Evolutionary conservation across 2,329 filamentous ascomycete genomes (phyloP).

Genomic region (Ophiocordyceps camponoti-floridani): DNA sequence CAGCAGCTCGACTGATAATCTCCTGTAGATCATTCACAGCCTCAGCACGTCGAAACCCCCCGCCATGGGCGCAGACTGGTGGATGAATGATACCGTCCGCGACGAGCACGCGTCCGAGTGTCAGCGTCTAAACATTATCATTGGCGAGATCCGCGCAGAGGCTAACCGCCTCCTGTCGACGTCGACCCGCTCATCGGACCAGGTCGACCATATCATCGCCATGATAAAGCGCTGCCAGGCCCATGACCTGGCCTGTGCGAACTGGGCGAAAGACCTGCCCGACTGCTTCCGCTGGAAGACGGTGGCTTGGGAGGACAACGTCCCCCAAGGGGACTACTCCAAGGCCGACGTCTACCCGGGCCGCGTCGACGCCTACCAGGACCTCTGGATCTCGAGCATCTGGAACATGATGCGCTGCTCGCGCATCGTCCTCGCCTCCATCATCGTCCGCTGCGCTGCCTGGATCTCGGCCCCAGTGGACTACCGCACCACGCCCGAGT

Average conservation of each 20-base stretch:
- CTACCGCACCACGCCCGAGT: constrained; percentile 44
- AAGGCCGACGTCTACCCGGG: constrained; percentile 41
- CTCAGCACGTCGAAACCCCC: constrained; percentile 34
- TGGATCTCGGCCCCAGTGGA: constrained; percentile 43
- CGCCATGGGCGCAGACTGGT: constrained; percentile 38
- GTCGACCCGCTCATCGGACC: constrained; percentile 26
- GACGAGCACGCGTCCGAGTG: constrained; percentile 28
- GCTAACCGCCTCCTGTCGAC: constrained; percentile 30
- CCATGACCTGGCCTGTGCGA: constrained; percentile 31
- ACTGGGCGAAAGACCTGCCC: constrained; percentile 32
- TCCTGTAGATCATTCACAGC: constrained; percentile 33
- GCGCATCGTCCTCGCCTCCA: constrained; percentile 34
- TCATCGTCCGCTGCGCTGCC: constrained; percentile 39
- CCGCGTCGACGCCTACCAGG: constrained; percentile 38
- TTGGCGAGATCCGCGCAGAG: constrained; percentile 36
- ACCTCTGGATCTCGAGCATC: constrained; percentile 39
- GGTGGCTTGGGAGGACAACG: constrained; percentile 37
- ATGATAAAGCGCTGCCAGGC: constrained; percentile 32
- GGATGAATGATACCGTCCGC: constrained; percentile 33
- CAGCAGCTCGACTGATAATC: not conserved
- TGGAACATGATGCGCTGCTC: constrained; percentile 37
- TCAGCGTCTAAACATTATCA: constrained; percentile 33
- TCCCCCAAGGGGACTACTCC: constrained; percentile 31
- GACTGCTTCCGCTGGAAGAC: constrained; percentile 31
- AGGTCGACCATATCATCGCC: constrained; percentile 29